phyloP scores from a whole-genome alignment of 2,329 filamentous ascomycete species.

The Verticillium isaacii region DNA sequence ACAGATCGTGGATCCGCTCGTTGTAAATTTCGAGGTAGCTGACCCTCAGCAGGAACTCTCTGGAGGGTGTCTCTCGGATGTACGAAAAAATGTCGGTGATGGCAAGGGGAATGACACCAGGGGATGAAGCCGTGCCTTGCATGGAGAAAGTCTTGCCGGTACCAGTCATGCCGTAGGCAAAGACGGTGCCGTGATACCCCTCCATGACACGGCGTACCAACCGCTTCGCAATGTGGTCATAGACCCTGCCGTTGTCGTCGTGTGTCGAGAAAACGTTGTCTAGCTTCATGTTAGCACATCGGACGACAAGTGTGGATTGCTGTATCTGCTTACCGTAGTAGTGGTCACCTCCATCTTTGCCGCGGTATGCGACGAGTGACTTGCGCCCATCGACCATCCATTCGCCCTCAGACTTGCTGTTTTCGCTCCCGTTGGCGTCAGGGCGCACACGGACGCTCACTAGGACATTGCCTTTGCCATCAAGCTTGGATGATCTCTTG shows the following conservation, averaged over 20 bases:
- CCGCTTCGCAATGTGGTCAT: constrained; percentile 89
- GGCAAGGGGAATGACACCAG: constrained; percentile 92
- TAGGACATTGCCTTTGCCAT: constrained; percentile 89
- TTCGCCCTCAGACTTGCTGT: constrained; percentile 64
- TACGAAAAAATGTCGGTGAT: constrained; percentile 99
- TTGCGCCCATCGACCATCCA: constrained; percentile 89
- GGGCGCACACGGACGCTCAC: constrained; percentile 93
- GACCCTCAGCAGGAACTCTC: constrained; percentile 90
- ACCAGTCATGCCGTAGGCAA: constrained; percentile 98
- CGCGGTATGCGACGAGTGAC: constrained; percentile 76
- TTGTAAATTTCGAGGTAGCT: constrained; percentile 99
- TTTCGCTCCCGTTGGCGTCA: constrained; percentile 62
- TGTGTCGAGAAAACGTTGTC: constrained; percentile 96
- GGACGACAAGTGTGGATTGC: not conserved
- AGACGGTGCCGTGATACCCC: constrained; percentile 96
- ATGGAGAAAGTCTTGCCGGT: constrained; percentile 99
- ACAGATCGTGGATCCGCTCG: constrained; percentile 89
- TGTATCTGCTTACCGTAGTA: constrained; percentile 65
- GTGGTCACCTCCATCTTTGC: constrained; percentile 89
- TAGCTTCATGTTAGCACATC: constrained; percentile 29
- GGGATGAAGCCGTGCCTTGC: constrained; percentile 94
- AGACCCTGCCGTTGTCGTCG: constrained; percentile 91
- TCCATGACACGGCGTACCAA: constrained; percentile 97
- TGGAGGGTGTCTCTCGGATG: constrained; percentile 90
- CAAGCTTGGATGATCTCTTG: constrained; percentile 51